These are phyloP conservation scores for Cardiospermum halicacabum DNA, from an alignment of 345 rosid genomes.

Conservation along the genomic window DNA sequence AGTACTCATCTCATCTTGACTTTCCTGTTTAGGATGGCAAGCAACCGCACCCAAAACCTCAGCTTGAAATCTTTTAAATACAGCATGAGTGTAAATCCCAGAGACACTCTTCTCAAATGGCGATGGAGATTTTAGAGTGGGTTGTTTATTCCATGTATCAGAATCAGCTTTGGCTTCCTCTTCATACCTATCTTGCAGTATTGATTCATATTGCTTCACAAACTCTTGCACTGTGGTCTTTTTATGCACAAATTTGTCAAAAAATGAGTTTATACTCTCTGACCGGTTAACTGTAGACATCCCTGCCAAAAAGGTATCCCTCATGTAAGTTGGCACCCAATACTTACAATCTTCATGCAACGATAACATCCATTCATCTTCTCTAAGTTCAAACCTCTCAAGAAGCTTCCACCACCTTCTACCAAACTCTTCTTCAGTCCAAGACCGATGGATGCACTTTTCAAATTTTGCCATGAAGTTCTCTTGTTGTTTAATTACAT, in stretches of 20 bases:
- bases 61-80: conserved; percentile 47
- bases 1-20: conserved; percentile 31
- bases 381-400: conserved; percentile 43
- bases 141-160: conserved; percentile 50
- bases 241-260: conserved; percentile 54
- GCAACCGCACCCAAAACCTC: conserved; percentile 56
- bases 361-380: conserved; percentile 39
- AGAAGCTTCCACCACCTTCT: conserved; percentile 57
- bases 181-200: conserved; percentile 52
- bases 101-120: conserved; percentile 52
- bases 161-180: conserved; percentile 55
- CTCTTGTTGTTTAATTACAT: conserved; percentile 37
- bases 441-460: conserved; percentile 52
- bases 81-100: conserved; percentile 40
- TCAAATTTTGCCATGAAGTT: conserved; percentile 48
- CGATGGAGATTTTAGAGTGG: conserved; percentile 45
- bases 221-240: conserved; percentile 53
- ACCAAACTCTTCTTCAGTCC: conserved; percentile 47
- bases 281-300: conserved; percentile 44
- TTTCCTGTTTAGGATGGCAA: conserved; percentile 51
- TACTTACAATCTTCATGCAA: conserved; percentile 45
- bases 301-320: conserved; percentile 44
- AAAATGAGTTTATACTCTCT: conserved; percentile 44
- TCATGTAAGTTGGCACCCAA: conserved; percentile 52
- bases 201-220: conserved; percentile 40